Conservation (phyloP, 495 filamentous ascomycete genomes). For the Daldinia grandis region DNA sequence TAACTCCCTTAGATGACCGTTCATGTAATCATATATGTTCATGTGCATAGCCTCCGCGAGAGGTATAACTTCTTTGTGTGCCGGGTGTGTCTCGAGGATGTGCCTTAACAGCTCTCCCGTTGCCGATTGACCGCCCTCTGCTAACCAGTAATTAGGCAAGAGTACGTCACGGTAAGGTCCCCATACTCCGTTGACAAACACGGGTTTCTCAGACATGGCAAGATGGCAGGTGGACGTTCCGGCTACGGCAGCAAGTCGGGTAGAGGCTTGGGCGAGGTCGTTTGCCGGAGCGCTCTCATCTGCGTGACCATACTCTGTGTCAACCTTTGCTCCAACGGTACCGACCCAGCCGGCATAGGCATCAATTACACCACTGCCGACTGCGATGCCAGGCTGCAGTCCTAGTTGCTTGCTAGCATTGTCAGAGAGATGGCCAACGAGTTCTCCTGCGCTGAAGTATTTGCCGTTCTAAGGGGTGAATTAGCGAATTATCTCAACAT, state of each 20-base stretch:
- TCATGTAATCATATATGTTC: conserved; percentile 94
- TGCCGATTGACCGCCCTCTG: conserved; percentile 94
- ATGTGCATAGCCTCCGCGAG: conserved; percentile 78
- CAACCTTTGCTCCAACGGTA: conserved; percentile 94
- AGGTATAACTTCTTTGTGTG: conserved; percentile 77
- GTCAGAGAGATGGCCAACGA: conserved; percentile 83
- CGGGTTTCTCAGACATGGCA: conserved; percentile 88
- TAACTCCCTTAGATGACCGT: conserved; percentile 84
- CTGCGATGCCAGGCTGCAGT: conserved; percentile 84
- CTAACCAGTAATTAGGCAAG: conserved; percentile 90
- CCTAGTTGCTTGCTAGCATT: conserved; percentile 85
- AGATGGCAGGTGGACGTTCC: conserved; percentile 97
- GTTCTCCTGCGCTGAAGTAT: conserved; percentile 88
- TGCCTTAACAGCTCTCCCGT: conserved; percentile 95
- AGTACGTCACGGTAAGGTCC: conserved; percentile 95
- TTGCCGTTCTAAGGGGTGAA: conserved; percentile 74
- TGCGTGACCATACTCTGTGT: conserved; percentile 68
- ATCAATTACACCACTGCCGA: conserved; percentile 96
- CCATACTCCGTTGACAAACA: conserved; percentile 96
- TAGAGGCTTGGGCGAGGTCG: conserved; percentile 90
- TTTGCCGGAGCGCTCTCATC: conserved; percentile 69
- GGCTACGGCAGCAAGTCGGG: conserved; percentile 91
- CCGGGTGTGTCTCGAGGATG: conserved; percentile 91
- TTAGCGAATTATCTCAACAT: conserved; percentile 37
- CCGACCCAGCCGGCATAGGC: conserved; percentile 99